These are phyloP conservation scores for Lupinus albus DNA, from an alignment of 306 rosid species.

Conservation along the genomic window DNA sequence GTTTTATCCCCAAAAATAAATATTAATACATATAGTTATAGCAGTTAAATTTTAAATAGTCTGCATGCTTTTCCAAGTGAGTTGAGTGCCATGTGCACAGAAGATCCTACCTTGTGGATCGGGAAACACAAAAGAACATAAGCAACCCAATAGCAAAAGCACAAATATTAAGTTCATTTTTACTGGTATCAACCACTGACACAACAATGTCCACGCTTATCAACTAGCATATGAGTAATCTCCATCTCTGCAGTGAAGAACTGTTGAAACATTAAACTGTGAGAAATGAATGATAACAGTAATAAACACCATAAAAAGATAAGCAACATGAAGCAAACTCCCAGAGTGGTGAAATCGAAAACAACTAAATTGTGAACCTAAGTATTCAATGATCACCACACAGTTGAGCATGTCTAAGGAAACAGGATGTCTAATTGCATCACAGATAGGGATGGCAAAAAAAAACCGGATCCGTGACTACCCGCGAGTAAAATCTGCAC, in stretches of 20 bases:
- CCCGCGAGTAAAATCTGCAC: no score
- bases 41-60: background rate
- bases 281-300: conserved; percentile 6
- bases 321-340: conserved; percentile 34
- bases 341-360: background rate
- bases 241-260: conserved; percentile 59
- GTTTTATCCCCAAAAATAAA: background rate
- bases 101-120: conserved; percentile 74
- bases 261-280: conserved; percentile 34
- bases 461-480: no score
- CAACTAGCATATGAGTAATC: conserved; percentile 33
- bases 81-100: background rate
- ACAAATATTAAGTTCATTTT: conserved; percentile 61
- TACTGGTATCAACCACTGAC: conserved; percentile 46
- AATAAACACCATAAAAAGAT: conserved; percentile 26
- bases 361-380: background rate
- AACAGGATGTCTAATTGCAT: conserved; percentile 7
- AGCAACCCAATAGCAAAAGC: conserved; percentile 58
- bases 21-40: background rate
- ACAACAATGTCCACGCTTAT: conserved; percentile 36
- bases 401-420: background rate
- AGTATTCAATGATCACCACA: conserved; percentile 5
- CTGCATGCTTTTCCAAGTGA: conserved; percentile 1
- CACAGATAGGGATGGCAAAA: no score
- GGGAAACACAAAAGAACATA: conserved; percentile 59